These are phyloP conservation scores for Pyricularia grisea DNA, from an alignment of 2,329 filamentous ascomycete species.

Conservation along the genomic window DNA sequence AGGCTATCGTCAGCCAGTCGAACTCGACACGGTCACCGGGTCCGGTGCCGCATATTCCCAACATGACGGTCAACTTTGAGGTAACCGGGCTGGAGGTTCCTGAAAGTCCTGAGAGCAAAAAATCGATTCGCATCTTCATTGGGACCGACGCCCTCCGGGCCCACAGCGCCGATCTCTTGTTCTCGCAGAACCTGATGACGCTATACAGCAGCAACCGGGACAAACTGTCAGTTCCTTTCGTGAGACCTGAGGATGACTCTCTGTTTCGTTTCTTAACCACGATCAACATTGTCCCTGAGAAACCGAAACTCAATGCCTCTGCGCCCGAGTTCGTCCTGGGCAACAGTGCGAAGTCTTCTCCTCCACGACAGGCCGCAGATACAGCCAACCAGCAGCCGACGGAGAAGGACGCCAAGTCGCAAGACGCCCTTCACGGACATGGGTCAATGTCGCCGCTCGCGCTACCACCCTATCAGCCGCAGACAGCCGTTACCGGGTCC, in stretches of 20 bases:
- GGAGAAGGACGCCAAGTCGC: constrained; percentile 9
- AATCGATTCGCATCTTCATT: constrained; percentile 73
- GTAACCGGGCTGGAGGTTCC: constrained; percentile 51
- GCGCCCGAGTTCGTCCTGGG: constrained; percentile 34
- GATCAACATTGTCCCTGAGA: constrained; percentile 42
- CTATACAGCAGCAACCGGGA: constrained; percentile 80
- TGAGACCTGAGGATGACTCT: constrained; percentile 79
- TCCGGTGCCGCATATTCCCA: constrained; percentile 70
- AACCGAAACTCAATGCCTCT: constrained; percentile 45
- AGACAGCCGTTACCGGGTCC: constrained; percentile 21
- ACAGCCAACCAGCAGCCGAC: neutral
- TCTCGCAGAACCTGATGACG: constrained; percentile 84
- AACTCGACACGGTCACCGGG: constrained; percentile 63
- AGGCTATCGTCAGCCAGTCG: constrained; percentile 72
- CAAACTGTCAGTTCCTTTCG: constrained; percentile 83
- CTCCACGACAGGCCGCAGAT: constrained; percentile 6
- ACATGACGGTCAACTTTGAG: constrained; percentile 70
- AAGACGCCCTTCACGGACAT: constrained; percentile 15
- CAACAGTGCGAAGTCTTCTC: constrained; percentile 12
- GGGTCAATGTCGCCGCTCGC: constrained; percentile 25
- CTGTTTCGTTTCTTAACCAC: constrained; percentile 71
- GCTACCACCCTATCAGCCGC: constrained; percentile 19
- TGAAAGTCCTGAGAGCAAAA: constrained; percentile 39
- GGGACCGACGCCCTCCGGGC: constrained; percentile 80
- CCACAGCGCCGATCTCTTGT: constrained; percentile 82